A percentile compares a stretch with the other conserved stretches of the same genome.
Evolutionary conservation across 768 basidiomycete genomes (phyloP).

Genomic region (Amanita fuliginea): DNA sequence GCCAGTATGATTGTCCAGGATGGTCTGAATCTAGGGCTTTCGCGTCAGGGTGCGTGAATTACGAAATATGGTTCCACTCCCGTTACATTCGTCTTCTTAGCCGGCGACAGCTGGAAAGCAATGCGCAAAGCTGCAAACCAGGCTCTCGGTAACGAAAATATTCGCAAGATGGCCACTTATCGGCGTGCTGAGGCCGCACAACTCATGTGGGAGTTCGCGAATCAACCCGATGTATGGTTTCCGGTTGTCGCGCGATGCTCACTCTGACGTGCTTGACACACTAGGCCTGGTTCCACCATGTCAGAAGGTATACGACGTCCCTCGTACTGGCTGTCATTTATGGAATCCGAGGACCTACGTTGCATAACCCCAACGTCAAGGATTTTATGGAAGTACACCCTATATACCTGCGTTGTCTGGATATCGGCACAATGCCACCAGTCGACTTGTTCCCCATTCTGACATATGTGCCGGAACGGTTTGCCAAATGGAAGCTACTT

Average conservation of each 20-base stretch:
- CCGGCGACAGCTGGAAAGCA: conserved; percentile 11
- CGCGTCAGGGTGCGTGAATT: conserved; percentile 5
- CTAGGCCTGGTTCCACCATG: conserved; percentile 19
- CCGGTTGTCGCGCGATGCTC: not conserved
- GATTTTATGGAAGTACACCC: conserved; percentile 18
- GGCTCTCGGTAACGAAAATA: conserved; percentile 10
- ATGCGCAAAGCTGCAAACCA: conserved; percentile 11
- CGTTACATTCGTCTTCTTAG: not conserved
- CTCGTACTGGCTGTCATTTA: conserved; percentile 19
- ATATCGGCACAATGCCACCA: conserved; percentile 24
- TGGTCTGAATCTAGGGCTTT: conserved; percentile 12
- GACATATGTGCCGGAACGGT: conserved; percentile 21
- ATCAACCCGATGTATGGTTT: conserved; percentile 10
- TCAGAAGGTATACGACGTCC: conserved; percentile 19
- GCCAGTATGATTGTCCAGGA: conserved; percentile 10
- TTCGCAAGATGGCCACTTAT: conserved; percentile 9
- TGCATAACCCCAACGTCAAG: conserved; percentile 13
- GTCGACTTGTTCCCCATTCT: conserved; percentile 23
- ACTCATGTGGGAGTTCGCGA: conserved; percentile 8
- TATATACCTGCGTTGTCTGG: conserved; percentile 15
- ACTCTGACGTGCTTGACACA: not conserved
- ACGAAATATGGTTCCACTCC: too few relatives aligned
- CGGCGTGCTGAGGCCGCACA: conserved; percentile 15
- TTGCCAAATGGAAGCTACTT: conserved; percentile 22
- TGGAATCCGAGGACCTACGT: conserved; percentile 17